phyloP scores from a whole-genome alignment of 768 basidiomycete genomes.

The Lactifluus volemus region DNA sequence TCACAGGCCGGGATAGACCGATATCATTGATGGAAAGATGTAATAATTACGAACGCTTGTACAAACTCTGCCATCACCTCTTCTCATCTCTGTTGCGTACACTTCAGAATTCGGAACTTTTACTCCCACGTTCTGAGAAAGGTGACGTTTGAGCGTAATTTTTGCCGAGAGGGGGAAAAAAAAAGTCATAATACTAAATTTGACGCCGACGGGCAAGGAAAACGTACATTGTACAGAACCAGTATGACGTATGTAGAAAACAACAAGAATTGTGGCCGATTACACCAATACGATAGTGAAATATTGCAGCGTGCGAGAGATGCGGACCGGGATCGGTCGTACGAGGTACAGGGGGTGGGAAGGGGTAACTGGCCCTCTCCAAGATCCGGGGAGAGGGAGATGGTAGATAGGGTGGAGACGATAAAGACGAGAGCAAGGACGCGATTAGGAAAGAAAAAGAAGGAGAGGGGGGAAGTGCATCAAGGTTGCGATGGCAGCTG shows the following conservation, averaged over 20 bases:
- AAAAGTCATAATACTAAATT: neutral
- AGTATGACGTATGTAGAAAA: slow-evolving; percentile 12
- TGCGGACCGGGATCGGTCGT: neutral
- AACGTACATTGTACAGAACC: slow-evolving; percentile 9
- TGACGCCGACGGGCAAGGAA: neutral
- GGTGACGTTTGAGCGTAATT: neutral
- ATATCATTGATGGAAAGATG: slow-evolving; percentile 14
- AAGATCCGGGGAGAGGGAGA: neutral
- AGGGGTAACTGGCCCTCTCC: slow-evolving; percentile 3
- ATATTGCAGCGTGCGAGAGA: slow-evolving; percentile 6
- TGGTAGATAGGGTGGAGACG: neutral
- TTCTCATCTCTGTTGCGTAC: slow-evolving; percentile 6
- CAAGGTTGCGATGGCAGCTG: slow-evolving; percentile 2
- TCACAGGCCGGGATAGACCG: neutral
- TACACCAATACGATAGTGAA: slow-evolving; percentile 13
- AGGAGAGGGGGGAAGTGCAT: neutral
- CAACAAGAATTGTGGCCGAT: slow-evolving; percentile 4
- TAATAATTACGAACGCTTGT: slow-evolving; percentile 4
- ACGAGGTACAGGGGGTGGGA: neutral
- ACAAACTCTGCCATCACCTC: neutral
- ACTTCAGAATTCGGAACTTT: neutral
- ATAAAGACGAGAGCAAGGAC: neutral
- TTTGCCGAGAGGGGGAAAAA: neutral
- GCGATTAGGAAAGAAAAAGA: neutral
- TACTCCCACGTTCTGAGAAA: neutral